Percentiles rank a stretch among this genome's conserved stretches.
Conservation (phyloP, 2,329 filamentous ascomycete genomes). For the Epichloe uncinata region DNA sequence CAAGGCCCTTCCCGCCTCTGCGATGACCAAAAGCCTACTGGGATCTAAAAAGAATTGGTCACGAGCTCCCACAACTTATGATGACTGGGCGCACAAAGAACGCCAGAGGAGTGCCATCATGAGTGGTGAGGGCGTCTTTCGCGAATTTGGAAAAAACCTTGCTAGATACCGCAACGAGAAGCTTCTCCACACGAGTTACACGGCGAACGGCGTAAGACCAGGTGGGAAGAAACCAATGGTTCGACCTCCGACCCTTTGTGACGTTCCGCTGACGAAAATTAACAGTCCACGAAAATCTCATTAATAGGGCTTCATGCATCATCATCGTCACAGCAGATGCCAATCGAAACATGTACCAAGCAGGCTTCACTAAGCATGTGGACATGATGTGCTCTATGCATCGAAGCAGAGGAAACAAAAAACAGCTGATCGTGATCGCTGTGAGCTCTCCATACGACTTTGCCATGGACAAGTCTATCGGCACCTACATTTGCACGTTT, state of each 20-base stretch:
- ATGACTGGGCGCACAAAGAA: constrained; percentile 44
- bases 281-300: constrained; percentile 75
- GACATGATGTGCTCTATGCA: constrained; percentile 89
- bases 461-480: constrained; percentile 78
- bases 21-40: constrained; percentile 58
- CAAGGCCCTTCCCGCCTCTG: constrained; percentile 83
- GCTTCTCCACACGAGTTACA: constrained; percentile 88
- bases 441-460: constrained; percentile 97
- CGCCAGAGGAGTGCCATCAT: constrained; percentile 52
- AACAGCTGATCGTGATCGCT: constrained; percentile 79
- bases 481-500: constrained; percentile 89
- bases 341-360: constrained; percentile 85
- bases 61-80: constrained; percentile 29
- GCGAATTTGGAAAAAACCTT: constrained; percentile 77
- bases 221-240: constrained; percentile 21
- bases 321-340: constrained; percentile 89
- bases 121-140: constrained; percentile 87
- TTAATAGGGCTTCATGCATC: constrained; percentile 75
- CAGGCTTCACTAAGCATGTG: constrained; percentile 90
- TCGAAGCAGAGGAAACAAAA: constrained; percentile 64
- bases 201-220: constrained; percentile 79
- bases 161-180: constrained; percentile 76
- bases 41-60: constrained; percentile 35
- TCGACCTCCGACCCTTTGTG: background rate
- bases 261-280: constrained; percentile 4